These are phyloP conservation scores for Hortaea werneckii DNA, from an alignment of 2,329 filamentous ascomycete species.

Conservation along the genomic window DNA sequence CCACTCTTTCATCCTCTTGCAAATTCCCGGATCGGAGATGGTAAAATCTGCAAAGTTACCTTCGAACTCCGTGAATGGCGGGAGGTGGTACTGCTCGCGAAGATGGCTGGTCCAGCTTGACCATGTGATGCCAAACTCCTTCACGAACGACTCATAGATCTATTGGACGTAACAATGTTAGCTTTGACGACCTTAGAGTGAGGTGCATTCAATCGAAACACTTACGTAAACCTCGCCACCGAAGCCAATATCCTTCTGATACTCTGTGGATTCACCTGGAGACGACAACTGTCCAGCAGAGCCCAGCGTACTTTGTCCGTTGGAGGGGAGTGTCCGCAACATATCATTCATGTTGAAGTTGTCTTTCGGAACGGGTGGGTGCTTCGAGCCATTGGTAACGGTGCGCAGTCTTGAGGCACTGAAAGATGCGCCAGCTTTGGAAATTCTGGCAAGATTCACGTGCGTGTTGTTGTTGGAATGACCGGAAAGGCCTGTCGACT, in stretches of 20 bases:
- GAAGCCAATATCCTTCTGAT: not conserved
- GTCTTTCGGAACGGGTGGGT: not conserved
- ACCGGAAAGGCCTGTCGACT: too few species aligned
- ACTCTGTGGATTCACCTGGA: not conserved
- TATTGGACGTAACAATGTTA: not conserved
- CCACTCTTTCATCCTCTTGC: slow-evolving; percentile 2
- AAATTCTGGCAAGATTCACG: too few species aligned
- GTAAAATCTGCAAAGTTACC: slow-evolving; percentile 7
- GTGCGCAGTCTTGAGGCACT: too few species aligned
- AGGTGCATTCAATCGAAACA: not conserved
- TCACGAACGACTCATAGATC: not conserved
- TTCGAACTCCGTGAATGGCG: slow-evolving; percentile 3
- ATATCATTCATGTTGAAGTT: not conserved
- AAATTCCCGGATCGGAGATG: slow-evolving; percentile 1
- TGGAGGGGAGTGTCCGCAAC: not conserved
- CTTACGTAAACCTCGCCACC: not conserved
- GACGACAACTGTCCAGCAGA: not conserved
- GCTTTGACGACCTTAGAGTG: not conserved
- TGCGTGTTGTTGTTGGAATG: too few species aligned
- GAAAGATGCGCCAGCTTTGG: too few species aligned
- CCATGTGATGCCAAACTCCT: not conserved
- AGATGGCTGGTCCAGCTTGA: slow-evolving; percentile 4
- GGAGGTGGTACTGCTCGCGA: slow-evolving; percentile 1
- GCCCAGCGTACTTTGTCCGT: not conserved
- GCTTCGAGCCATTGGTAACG: not conserved